A percentile compares a stretch with the other conserved stretches of the same genome.
Conservation (phyloP, 2,329 filamentous ascomycete genomes). For the Lomentospora prolificans region DNA sequence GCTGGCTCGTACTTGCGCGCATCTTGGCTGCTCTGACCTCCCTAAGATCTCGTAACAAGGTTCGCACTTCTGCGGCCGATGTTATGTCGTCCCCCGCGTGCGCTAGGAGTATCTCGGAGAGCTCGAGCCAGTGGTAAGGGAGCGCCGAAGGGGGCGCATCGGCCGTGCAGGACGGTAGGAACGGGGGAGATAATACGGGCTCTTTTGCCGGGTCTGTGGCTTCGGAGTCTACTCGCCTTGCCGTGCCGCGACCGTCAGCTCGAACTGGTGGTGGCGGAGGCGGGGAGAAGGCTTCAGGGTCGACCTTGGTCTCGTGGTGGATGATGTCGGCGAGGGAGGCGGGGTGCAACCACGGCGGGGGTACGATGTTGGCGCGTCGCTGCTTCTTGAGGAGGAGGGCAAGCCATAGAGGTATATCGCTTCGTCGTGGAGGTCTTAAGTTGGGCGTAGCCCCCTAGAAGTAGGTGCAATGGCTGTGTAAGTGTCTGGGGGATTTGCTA, state of each 20-base stretch:
- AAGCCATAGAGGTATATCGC: constrained; percentile 81
- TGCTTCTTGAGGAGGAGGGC: constrained; percentile 92
- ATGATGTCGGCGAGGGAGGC: constrained; percentile 69
- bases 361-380: constrained; percentile 81
- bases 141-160: constrained; percentile 58
- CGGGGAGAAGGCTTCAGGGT: constrained; percentile 64
- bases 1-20: constrained; percentile 58
- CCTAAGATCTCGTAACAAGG: constrained; percentile 68
- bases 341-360: constrained; percentile 79
- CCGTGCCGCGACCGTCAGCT: constrained; percentile 35
- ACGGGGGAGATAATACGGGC: constrained; percentile 55
- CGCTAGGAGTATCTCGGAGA: constrained; percentile 78
- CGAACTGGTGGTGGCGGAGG: constrained; percentile 57
- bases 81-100: constrained; percentile 75
- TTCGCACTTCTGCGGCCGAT: constrained; percentile 62
- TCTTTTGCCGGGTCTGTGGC: constrained; percentile 16
- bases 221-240: constrained; percentile 21
- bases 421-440: constrained; percentile 72
- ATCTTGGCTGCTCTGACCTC: constrained; percentile 89
- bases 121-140: constrained; percentile 92
- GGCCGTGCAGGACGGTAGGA: constrained; percentile 65
- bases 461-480: constrained; percentile 14
- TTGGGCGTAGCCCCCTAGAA: constrained; percentile 64
- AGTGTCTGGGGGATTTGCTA: not conserved
- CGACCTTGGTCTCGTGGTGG: constrained; percentile 65